Evolutionary conservation across 2,329 filamentous ascomycete genomes (phyloP).

Genomic region (Aspergillus quadrilineatus): DNA sequence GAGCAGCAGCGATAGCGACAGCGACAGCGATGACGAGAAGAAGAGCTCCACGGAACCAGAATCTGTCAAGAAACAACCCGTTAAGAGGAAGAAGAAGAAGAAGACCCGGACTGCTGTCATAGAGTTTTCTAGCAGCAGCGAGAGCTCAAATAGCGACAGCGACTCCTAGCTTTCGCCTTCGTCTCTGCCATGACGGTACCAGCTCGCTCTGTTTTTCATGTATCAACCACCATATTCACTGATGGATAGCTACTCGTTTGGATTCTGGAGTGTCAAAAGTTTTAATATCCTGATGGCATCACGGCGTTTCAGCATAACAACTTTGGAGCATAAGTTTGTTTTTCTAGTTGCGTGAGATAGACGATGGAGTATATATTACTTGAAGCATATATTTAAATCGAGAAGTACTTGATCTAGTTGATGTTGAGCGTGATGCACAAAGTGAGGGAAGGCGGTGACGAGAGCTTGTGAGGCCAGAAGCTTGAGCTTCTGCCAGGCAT

Average conservation of each 20-base stretch:
- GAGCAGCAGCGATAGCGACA: slow-evolving; percentile 41
- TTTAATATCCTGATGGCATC: slow-evolving; percentile 17
- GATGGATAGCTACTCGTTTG: not conserved
- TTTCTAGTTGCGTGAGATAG: not conserved
- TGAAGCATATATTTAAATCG: not conserved
- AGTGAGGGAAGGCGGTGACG: slow-evolving; percentile 34
- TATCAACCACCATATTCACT: not conserved
- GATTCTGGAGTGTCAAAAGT: slow-evolving; percentile 14
- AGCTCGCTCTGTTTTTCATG: not conserved
- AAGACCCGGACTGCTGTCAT: slow-evolving; percentile 16
- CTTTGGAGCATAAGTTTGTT: not conserved
- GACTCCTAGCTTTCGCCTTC: slow-evolving; percentile 5
- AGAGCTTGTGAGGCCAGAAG: slow-evolving; percentile 31
- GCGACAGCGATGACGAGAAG: slow-evolving; percentile 17
- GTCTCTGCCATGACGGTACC: not conserved
- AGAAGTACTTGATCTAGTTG: not conserved
- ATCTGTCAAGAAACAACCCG: slow-evolving; percentile 11
- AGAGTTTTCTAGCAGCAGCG: slow-evolving; percentile 7
- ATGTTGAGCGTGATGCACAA: not conserved
- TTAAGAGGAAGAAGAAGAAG: slow-evolving; percentile 32
- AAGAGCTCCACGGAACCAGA: slow-evolving; percentile 9
- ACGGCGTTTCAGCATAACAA: slow-evolving; percentile 1
- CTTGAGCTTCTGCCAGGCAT: slow-evolving; percentile 39
- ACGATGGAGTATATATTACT: not conserved
- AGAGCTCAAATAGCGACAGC: slow-evolving; percentile 19